phyloP scores from a whole-genome alignment of 495 filamentous ascomycete species.

The Thermochaetoides thermophila region DNA sequence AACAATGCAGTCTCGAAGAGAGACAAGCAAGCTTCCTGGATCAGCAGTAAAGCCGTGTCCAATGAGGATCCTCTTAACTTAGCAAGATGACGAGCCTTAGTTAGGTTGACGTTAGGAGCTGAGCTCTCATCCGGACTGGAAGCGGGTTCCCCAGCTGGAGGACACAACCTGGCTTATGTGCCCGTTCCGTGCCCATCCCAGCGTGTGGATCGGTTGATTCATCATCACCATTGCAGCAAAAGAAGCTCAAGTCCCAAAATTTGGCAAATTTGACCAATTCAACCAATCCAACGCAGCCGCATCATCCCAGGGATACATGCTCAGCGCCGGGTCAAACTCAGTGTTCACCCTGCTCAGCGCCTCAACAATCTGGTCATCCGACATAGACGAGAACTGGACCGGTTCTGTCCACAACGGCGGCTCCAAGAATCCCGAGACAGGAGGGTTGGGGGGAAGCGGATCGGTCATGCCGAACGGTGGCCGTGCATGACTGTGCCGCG shows the following conservation, averaged over 20 bases:
- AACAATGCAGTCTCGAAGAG: too few species aligned
- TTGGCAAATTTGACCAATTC: conserved; percentile 38
- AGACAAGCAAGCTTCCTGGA: too few species aligned
- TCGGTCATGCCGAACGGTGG: conserved; percentile 9
- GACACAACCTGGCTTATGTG: too few species aligned
- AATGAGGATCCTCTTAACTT: too few species aligned
- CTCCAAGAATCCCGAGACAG: conserved; percentile 13
- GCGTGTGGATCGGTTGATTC: too few species aligned
- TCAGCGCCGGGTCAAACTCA: conserved; percentile 35
- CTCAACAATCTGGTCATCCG: conserved; percentile 47
- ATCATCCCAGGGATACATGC: conserved; percentile 41
- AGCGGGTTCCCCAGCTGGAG: too few species aligned
- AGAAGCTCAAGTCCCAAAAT: conserved; percentile 20
- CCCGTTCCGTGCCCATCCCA: too few species aligned
- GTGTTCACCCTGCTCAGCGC: conserved; percentile 44
- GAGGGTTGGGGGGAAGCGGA: conserved; percentile 4
- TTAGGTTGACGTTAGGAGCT: too few species aligned
- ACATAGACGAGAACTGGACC: conserved; percentile 53
- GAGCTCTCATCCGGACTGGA: too few species aligned
- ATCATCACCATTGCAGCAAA: too few species aligned
- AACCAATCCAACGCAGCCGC: conserved; percentile 44
- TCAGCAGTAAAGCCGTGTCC: too few species aligned
- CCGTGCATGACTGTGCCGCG: conserved; percentile 3
- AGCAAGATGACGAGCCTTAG: too few species aligned
- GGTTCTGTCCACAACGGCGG: conserved; percentile 33